Base-by-base conservation (phyloP, 129 eudicot species). In the Flaveria brownii region DNA sequence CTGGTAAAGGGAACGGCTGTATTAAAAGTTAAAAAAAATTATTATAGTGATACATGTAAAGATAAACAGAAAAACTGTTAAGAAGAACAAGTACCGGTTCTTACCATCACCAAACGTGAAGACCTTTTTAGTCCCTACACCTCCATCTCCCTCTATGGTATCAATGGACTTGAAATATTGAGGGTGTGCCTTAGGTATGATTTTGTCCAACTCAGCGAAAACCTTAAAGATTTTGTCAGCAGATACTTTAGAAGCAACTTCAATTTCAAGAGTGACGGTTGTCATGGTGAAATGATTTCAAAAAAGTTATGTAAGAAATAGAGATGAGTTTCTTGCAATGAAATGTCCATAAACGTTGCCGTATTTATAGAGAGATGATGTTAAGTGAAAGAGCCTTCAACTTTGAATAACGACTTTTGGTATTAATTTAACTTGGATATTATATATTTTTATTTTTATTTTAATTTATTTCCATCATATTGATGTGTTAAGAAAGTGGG, bases 31-130 rank as follows among this genome's bases (percentile, higher is more conserved):
- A n/a, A n/a, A n/a, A n/a, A n/a, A n/a, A n/a, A n/a, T 1, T 41
- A 42, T 3, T 3, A 11, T 12, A 13, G 47, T 3, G 41, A 14
- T 17, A 43, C 4, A 1, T 9, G 2, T 7, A n/a, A 17, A 2
- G 23, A 3, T 10, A 42, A 41, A 41, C 9, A 17, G 2, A 50
- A 30, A 25, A 5, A 5, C 5, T 28, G 25, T 25, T 26, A 12
- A 3, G 12, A 12, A 23, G 1, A 14, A 20, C 1, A 2, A 14
- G 15, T 8, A 2, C 17, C 6, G 41, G 0, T 4, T n/a, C 63
- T 46, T 62, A 81, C 90, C 90, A 47, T 84, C 85, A 23, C 81
- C 80, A 56, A 81, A 86, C 23, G 80, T 78, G 33, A 74, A 25
- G 36, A 36, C 9, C 69, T 81, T 75, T 47, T 81, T 60, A 13